Evolutionary conservation across 2,329 filamentous ascomycete genomes (phyloP), one percentile per base, ranked within the genome.

Genomic region (Onygena corvina): DNA sequence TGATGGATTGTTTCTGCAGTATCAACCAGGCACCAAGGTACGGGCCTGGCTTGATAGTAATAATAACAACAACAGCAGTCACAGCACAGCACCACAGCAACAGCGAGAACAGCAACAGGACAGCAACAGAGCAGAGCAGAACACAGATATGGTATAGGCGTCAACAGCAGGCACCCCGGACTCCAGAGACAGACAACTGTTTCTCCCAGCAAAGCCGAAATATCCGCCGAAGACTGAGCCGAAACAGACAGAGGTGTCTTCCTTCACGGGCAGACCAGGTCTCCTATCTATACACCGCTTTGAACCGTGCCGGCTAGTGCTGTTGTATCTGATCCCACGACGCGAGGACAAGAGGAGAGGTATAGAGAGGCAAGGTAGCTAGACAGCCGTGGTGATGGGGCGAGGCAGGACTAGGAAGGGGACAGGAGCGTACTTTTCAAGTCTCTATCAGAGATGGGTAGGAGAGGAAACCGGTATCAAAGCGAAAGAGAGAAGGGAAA

Each of bases 1-100:
- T 23, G 21, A 42, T 42, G 21, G 36, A 42, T 42, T 42, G 34
- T 18, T 36, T 40, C 23, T 40, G 36, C 36, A 40, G 36, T 42
- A 42, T 42, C 36, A 27, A 42, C 21, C 36, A n/a, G 33, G 36
- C 9, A 21, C 6, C 11, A n/a, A 40, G 25, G 36, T 25, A 6
- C 25, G 16, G 12, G 21, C 9, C 29, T 31, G 29, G 8, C 29
- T 31, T 31, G 21, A 25, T 25, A 42, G 21, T 42, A 42, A 42
- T 35, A 27, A 42, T 27, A 42, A 42, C 36, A 42, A n/a, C 21
- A 42, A n/a, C n/a, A n/a, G n/a, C 4, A 27, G n/a, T n/a, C n/a
- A n/a, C n/a, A 25, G 21, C 11, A 42, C 21, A 42, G 36, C 29
- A 31, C 3, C 3, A 31, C 3, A 31, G 29, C 29, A n/a, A n/a